A percentile compares a stretch with the other conserved stretches of the same genome.
Evolutionary conservation across 331 rosid species (phyloP).

Genomic region (Saraca asoca): DNA sequence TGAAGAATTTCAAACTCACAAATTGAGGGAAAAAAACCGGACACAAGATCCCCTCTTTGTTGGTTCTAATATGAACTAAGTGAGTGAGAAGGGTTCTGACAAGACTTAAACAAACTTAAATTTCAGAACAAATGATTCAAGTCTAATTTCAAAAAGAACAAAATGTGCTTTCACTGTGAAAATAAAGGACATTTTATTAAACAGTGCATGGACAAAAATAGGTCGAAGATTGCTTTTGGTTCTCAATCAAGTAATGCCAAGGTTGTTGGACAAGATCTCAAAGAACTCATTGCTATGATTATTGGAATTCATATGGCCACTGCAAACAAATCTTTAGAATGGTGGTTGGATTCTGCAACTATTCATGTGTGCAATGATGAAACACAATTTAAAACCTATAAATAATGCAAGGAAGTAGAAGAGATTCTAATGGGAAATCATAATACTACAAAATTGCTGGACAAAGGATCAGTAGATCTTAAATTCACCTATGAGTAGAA

Average conservation of each 20-base stretch:
- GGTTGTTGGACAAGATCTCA: background rate
- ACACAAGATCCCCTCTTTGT: too few relatives aligned
- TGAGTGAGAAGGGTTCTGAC: too few relatives aligned
- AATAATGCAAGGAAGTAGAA: background rate
- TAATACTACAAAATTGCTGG: background rate
- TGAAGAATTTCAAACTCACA: too few relatives aligned
- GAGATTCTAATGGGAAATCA: background rate
- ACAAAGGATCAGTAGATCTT: background rate
- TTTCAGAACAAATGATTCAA: background rate
- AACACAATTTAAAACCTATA: background rate
- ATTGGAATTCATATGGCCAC: background rate
- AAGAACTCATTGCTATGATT: background rate
- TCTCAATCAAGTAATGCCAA: too few relatives aligned
- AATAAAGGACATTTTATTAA: background rate
- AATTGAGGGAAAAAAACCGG: too few relatives aligned
- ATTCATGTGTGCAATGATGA: background rate
- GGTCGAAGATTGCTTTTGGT: background rate
- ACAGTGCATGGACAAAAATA: background rate
- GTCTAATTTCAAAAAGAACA: background rate
- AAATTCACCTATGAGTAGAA: background rate
- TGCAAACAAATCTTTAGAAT: background rate
- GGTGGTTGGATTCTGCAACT: background rate
- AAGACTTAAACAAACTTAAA: background rate
- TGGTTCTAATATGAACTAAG: too few relatives aligned
- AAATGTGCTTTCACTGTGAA: background rate